Evolutionary conservation across 2,329 filamentous ascomycete genomes (phyloP).

Genomic region (Tympanopsis confertula): DNA sequence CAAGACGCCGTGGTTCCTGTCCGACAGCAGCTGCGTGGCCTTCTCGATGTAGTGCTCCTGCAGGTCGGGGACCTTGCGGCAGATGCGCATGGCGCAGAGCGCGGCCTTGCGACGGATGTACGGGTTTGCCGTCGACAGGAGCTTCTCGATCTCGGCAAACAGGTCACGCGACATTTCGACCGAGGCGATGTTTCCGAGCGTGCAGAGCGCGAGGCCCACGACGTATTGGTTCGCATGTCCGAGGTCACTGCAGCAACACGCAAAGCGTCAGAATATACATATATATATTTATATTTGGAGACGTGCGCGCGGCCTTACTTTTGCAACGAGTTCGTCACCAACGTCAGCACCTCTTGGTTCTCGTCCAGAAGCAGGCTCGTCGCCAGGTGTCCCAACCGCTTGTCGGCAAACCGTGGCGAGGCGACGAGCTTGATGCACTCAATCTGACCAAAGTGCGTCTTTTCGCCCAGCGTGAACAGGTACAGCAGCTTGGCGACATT

Average conservation of each 20-base stretch:
- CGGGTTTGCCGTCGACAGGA: slow-evolving; percentile 85
- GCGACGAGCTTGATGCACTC: slow-evolving; percentile 96
- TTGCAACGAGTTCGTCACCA: slow-evolving; percentile 95
- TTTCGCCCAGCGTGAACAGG: slow-evolving; percentile 91
- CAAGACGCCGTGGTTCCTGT: slow-evolving; percentile 90
- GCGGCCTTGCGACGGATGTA: slow-evolving; percentile 96
- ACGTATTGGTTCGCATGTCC: slow-evolving; percentile 98
- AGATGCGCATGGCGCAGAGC: slow-evolving; percentile 98
- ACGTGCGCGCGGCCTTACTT: slow-evolving; percentile 48
- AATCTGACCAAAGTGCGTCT: slow-evolving; percentile 97
- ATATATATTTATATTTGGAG: background rate
- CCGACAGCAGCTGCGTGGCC: slow-evolving; percentile 73
- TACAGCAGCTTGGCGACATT: slow-evolving; percentile 98
- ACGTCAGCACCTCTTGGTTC: slow-evolving; percentile 92
- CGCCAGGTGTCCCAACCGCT: slow-evolving; percentile 85
- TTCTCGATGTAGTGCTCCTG: slow-evolving; percentile 97
- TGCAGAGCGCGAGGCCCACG: slow-evolving; percentile 88
- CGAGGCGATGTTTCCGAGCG: slow-evolving; percentile 92
- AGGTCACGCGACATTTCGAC: slow-evolving; percentile 97
- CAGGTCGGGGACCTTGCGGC: slow-evolving; percentile 89
- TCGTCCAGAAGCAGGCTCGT: slow-evolving; percentile 94
- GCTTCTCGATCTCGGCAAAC: slow-evolving; percentile 87
- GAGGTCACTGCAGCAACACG: slow-evolving; percentile 56
- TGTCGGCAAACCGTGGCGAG: slow-evolving; percentile 94
- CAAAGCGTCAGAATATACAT: background rate